phyloP scores from a whole-genome alignment of 768 basidiomycete genomes.

The Auricularia sp. region DNA sequence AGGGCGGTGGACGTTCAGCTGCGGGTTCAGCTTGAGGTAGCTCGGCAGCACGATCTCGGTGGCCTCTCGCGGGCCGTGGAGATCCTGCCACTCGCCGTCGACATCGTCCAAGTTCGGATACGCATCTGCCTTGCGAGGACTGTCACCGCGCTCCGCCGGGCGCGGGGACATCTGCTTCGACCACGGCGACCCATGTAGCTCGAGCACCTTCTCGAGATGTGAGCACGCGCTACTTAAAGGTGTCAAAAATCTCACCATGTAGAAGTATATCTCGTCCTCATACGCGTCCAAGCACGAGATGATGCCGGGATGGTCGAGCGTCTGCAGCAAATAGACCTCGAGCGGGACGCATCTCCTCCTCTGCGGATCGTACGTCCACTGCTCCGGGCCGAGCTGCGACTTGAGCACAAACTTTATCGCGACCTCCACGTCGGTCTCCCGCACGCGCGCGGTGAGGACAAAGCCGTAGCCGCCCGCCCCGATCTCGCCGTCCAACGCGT shows the following conservation, averaged over 20 bases:
- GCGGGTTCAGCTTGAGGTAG: constrained; percentile 13
- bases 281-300: constrained; percentile 77
- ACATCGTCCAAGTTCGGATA: constrained; percentile 4
- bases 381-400: constrained; percentile 48
- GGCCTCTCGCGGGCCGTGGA: constrained; percentile 27
- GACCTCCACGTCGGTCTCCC: constrained; percentile 52
- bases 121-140: neutral
- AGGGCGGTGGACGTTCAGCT: constrained; percentile 9
- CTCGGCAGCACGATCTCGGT: constrained; percentile 13
- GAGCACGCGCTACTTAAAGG: neutral
- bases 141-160: neutral
- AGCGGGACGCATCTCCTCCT: constrained; percentile 56
- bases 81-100: constrained; percentile 25
- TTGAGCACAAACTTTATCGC: constrained; percentile 95
- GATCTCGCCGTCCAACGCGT: constrained; percentile 63
- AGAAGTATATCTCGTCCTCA: constrained; percentile 78
- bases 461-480: constrained; percentile 93
- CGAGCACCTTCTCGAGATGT: constrained; percentile 55
- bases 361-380: constrained; percentile 44
- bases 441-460: constrained; percentile 77
- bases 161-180: constrained; percentile 29
- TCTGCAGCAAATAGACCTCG: constrained; percentile 69
- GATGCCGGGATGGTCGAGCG: constrained; percentile 69
- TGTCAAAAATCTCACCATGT: constrained; percentile 50
- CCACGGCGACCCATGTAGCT: constrained; percentile 91